Percentiles rank a stretch among this genome's conserved stretches.
Evolutionary conservation across 2,329 filamentous ascomycete genomes (phyloP).

Genomic region (Alternaria arborescens): DNA sequence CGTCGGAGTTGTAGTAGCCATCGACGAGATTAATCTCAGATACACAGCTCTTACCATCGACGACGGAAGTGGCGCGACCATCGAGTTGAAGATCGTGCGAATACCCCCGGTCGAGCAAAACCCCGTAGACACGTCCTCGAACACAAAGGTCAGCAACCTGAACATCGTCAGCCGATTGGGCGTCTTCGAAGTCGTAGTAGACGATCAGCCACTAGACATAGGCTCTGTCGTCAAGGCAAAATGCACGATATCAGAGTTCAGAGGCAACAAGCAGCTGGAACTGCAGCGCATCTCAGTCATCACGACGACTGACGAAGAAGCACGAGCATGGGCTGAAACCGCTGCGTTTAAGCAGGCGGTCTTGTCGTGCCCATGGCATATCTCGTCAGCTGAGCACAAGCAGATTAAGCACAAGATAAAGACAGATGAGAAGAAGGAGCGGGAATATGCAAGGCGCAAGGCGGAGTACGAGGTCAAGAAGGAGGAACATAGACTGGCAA

Average conservation of each 20-base stretch:
- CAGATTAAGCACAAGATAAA: conserved; percentile 52
- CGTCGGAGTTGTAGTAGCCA: conserved; percentile 56
- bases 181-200: conserved; percentile 53
- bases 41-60: conserved; percentile 64
- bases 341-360: conserved; percentile 60
- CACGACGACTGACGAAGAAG: conserved; percentile 63
- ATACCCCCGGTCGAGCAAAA: conserved; percentile 37
- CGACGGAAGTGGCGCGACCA: conserved; percentile 66
- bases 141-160: conserved; percentile 51
- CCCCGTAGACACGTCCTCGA: conserved; percentile 39
- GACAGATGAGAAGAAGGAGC: conserved; percentile 51
- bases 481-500: conserved; percentile 41
- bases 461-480: conserved; percentile 48
- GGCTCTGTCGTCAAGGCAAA: conserved; percentile 66
- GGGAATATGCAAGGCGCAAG: conserved; percentile 42
- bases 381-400: conserved; percentile 56
- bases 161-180: conserved; percentile 49
- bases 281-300: conserved; percentile 62
- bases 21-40: conserved; percentile 51
- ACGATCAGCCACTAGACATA: conserved; percentile 49
- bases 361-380: conserved; percentile 62
- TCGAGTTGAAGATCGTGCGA: conserved; percentile 64
- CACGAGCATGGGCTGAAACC: conserved; percentile 61
- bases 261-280: conserved; percentile 61
- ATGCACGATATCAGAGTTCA: conserved; percentile 63